Percentiles rank a stretch among this genome's conserved stretches.
Evolutionary conservation across 345 rosid species (phyloP).

Genomic region (Nasturtium officinale): DNA sequence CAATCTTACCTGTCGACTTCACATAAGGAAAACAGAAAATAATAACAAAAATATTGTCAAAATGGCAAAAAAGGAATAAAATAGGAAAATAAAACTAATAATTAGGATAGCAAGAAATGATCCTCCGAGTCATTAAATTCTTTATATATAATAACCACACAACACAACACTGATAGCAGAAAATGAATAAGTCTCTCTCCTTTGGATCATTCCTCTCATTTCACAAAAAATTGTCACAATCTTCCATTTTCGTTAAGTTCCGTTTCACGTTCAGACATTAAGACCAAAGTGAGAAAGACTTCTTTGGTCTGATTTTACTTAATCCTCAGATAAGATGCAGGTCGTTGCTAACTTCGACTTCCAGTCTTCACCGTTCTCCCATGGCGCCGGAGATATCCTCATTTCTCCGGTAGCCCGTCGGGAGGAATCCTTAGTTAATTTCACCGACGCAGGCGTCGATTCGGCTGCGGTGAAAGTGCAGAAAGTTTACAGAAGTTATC

Average conservation of each 20-base stretch:
- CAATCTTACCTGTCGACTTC: conserved; percentile 27
- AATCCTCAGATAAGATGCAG: conserved; percentile 45
- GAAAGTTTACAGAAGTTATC: conserved; percentile 86
- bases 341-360: conserved; percentile 49
- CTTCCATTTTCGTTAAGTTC: background rate
- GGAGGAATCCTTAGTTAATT: conserved; percentile 7
- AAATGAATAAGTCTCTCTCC: conserved; percentile 7
- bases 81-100: background rate
- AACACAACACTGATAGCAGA: conserved; percentile 18
- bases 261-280: conserved; percentile 16
- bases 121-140: background rate
- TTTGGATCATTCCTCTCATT: conserved; percentile 11
- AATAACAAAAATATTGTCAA: background rate
- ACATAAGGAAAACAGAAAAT: conserved; percentile 14
- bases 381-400: conserved; percentile 36
- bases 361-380: conserved; percentile 47
- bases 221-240: background rate
- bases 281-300: background rate
- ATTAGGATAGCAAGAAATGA: background rate
- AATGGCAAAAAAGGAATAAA: conserved; percentile 16
- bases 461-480: conserved; percentile 63
- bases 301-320: background rate
- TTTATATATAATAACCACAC: conserved; percentile 18
- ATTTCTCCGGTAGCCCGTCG: conserved; percentile 30
- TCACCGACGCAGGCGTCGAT: conserved; percentile 14